Conservation (phyloP, 768 basidiomycete genomes). For the Russula olivacea region DNA sequence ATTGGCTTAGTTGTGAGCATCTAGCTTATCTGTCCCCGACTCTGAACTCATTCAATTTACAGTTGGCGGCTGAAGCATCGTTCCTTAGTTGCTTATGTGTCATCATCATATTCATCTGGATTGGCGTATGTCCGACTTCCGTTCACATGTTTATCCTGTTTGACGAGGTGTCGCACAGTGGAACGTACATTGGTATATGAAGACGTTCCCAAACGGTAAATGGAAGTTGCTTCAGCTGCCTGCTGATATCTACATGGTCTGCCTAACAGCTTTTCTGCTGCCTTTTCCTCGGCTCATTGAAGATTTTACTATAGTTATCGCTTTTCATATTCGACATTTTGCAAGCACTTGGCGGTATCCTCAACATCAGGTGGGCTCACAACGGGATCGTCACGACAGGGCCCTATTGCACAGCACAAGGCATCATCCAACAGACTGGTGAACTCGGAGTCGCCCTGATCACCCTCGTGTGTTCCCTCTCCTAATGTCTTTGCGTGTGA, state of each 20-base stretch:
- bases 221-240: conserved; percentile 33
- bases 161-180: conserved; percentile 5
- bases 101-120: background rate
- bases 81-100: conserved; percentile 5
- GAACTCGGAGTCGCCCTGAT: conserved; percentile 40
- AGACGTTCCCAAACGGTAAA: background rate
- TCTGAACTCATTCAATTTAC: background rate
- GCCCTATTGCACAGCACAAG: conserved; percentile 36
- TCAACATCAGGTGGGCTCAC: conserved; percentile 37
- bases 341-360: conserved; percentile 36
- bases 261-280: background rate
- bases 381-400: conserved; percentile 33
- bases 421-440: conserved; percentile 38
- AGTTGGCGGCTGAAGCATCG: conserved; percentile 36
- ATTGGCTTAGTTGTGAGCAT: conserved; percentile 36
- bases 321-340: conserved; percentile 33
- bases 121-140: conserved; percentile 7
- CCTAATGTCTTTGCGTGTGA: background rate
- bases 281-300: background rate
- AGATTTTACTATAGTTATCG: conserved; percentile 27
- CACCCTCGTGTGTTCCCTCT: conserved; percentile 34
- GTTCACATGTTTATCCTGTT: background rate
- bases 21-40: background rate
- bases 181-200: conserved; percentile 13
- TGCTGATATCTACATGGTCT: conserved; percentile 40